These are phyloP conservation scores for Penicillium sp. DNA, from an alignment of 2,329 filamentous ascomycete species.

Conservation along the genomic window DNA sequence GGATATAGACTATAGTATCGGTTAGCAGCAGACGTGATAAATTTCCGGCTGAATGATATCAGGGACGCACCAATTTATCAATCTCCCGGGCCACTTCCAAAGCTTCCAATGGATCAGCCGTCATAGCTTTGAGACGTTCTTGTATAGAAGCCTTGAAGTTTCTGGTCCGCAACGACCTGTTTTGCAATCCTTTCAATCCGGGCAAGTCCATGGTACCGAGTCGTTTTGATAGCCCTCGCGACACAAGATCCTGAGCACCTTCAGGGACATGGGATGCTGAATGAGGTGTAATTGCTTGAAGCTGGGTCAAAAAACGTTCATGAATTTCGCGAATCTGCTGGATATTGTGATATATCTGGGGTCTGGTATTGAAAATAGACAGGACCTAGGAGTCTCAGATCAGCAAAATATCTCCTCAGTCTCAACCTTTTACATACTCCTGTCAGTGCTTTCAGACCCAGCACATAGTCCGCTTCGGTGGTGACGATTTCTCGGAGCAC, in stretches of 20 bases:
- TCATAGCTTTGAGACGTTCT: conserved; percentile 33
- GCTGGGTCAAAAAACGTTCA: conserved; percentile 68
- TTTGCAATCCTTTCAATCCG: conserved; percentile 29
- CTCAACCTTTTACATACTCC: conserved; percentile 55
- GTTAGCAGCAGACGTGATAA: no score
- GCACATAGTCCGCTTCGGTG: conserved; percentile 84
- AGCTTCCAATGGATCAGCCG: conserved; percentile 50
- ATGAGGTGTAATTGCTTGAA: conserved; percentile 65
- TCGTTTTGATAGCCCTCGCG: conserved; percentile 40
- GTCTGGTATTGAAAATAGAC: conserved; percentile 64
- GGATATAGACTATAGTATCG: conserved; percentile 66
- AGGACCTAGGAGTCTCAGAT: conserved; percentile 53
- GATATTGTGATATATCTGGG: conserved; percentile 72
- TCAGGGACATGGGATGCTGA: conserved; percentile 37
- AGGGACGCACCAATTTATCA: conserved; percentile 43
- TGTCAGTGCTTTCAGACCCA: conserved; percentile 77
- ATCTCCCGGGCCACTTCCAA: conserved; percentile 52
- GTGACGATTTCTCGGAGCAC: conserved; percentile 78
- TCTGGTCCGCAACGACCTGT: conserved; percentile 25
- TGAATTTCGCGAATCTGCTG: conserved; percentile 77
- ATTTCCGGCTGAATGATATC: no score
- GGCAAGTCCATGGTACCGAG: conserved; percentile 46
- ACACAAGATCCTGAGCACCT: conserved; percentile 18
- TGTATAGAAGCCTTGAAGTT: conserved; percentile 28
- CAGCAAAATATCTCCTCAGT: not conserved